phyloP scores from a whole-genome alignment of 164 flowering plant genomes.

The Tetrastigma voinierianum region DNA sequence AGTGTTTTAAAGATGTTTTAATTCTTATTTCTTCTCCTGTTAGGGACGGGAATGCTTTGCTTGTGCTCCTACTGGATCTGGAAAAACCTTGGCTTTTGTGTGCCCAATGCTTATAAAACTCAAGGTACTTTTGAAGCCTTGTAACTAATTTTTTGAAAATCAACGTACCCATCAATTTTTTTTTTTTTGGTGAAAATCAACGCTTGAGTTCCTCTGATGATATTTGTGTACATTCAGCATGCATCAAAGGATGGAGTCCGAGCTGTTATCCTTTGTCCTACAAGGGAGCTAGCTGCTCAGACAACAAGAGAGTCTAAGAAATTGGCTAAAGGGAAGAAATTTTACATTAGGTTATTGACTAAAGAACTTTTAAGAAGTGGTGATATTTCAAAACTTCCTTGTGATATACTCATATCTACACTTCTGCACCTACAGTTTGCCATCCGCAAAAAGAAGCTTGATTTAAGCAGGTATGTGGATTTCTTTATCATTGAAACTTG shows the following conservation, averaged over 20 bases:
- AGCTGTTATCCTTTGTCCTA: constrained; percentile 87
- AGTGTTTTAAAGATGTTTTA: not conserved
- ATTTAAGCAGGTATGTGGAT: constrained; percentile 72
- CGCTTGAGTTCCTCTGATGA: constrained; percentile 4
- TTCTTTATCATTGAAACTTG: not conserved
- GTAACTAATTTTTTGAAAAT: not conserved
- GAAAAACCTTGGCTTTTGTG: constrained; percentile 90
- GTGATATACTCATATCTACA: constrained; percentile 87
- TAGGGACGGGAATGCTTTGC: constrained; percentile 99
- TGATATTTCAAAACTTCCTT: constrained; percentile 61
- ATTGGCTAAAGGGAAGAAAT: constrained; percentile 74
- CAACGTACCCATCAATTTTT: too few species aligned
- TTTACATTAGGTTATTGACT: constrained; percentile 70
- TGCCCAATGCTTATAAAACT: constrained; percentile 90
- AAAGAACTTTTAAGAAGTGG: constrained; percentile 58
- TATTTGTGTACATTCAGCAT: constrained; percentile 36
- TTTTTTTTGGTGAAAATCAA: too few species aligned
- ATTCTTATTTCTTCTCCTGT: not conserved
- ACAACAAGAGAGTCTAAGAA: constrained; percentile 89
- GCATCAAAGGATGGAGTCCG: constrained; percentile 67
- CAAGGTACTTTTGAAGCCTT: constrained; percentile 45
- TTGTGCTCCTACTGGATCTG: constrained; percentile 98
- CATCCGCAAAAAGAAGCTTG: constrained; percentile 64
- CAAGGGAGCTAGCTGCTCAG: constrained; percentile 88
- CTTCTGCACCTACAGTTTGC: constrained; percentile 75